Conservation (phyloP, 2,329 filamentous ascomycete species). For the Ascochyta clinopodiicola region DNA sequence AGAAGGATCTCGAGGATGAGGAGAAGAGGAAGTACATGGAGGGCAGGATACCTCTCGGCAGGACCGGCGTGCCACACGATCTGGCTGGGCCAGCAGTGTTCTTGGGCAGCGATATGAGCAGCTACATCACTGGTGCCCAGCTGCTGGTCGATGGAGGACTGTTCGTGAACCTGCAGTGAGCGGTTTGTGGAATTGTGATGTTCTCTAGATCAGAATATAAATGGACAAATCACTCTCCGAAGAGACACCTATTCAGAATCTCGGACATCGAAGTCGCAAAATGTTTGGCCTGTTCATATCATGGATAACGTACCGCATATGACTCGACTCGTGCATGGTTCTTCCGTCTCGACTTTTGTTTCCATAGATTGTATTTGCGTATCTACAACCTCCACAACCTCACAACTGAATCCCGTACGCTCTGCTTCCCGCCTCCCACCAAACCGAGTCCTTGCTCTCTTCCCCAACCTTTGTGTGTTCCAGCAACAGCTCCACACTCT, state of each 20-base stretch:
- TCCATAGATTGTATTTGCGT: background rate
- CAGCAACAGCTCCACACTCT: constrained; percentile 72
- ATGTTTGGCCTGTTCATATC: background rate
- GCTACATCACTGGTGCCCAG: constrained; percentile 73
- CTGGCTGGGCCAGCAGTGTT: constrained; percentile 86
- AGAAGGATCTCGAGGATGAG: constrained; percentile 77
- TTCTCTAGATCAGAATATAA: background rate
- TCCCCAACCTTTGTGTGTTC: constrained; percentile 58
- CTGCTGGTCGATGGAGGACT: constrained; percentile 85
- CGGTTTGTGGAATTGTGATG: background rate
- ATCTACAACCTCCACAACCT: background rate
- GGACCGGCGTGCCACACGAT: constrained; percentile 62
- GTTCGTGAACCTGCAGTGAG: constrained; percentile 75
- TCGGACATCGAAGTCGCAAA: background rate
- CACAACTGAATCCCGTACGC: constrained; percentile 62
- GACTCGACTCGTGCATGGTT: no score
- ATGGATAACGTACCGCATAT: no score
- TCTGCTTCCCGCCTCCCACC: constrained; percentile 72
- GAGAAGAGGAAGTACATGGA: constrained; percentile 80
- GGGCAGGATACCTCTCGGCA: constrained; percentile 74
- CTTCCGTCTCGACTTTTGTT: no score
- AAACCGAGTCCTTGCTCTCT: constrained; percentile 71
- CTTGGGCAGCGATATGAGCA: constrained; percentile 73
- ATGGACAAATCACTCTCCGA: background rate
- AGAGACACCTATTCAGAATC: background rate